phyloP scores from a whole-genome alignment of 306 rosid species.

The Datisca glomerata region DNA sequence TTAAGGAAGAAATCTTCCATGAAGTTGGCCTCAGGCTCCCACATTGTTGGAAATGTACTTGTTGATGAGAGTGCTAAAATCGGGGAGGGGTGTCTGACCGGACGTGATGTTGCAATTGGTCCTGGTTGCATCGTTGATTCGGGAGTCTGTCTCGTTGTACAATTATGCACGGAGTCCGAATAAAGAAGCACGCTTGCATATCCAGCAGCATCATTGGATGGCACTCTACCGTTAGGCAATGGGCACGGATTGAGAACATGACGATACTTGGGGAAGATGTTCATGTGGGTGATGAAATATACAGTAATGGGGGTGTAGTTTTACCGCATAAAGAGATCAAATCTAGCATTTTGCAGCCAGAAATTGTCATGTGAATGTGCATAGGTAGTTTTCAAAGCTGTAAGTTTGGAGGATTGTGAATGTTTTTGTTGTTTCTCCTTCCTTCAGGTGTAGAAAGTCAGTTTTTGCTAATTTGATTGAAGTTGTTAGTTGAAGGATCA shows the following conservation, averaged over 20 bases:
- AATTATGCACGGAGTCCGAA: constrained; percentile 78
- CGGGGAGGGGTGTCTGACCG: constrained; percentile 95
- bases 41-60: constrained; percentile 82
- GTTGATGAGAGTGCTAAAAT: constrained; percentile 79
- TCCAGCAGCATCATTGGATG: constrained; percentile 93
- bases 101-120: constrained; percentile 96
- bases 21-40: constrained; percentile 59
- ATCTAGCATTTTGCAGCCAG: constrained; percentile 90
- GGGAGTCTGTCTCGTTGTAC: constrained; percentile 96
- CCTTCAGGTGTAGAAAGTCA: too few species aligned
- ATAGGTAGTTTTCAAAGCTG: constrained; percentile 8
- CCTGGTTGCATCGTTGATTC: constrained; percentile 84
- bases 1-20: constrained; percentile 63
- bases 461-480: too few species aligned
- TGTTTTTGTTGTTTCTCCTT: too few species aligned
- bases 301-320: constrained; percentile 92
- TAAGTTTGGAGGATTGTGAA: too few species aligned
- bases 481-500: too few species aligned
- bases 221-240: constrained; percentile 92
- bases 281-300: constrained; percentile 80
- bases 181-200: constrained; percentile 82
- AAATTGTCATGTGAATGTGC: constrained; percentile 74
- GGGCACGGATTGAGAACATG: constrained; percentile 99
- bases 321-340: constrained; percentile 98
- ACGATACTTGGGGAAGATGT: constrained; percentile 97